phyloP scores from a whole-genome alignment of 208 protist genomes.

The Trichomonas tenax region DNA sequence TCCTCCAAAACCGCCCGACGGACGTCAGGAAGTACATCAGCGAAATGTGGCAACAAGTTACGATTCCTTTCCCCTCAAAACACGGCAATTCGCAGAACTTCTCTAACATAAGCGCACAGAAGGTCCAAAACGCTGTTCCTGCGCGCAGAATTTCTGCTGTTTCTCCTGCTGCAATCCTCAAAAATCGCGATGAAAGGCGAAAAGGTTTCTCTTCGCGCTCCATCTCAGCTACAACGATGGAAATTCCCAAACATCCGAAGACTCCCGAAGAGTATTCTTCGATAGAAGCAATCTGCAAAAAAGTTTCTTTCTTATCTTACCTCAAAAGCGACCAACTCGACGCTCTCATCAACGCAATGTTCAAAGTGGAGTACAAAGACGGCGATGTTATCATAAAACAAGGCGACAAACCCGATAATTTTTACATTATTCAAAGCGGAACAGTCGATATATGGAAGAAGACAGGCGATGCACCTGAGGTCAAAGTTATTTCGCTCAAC shows the following conservation, averaged over 20 bases:
- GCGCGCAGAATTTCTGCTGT: neutral
- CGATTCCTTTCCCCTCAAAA: neutral
- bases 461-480: neutral
- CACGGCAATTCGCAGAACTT: no score
- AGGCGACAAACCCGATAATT: slow-evolving; percentile 50
- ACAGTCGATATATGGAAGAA: slow-evolving; percentile 24
- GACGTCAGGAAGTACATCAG: neutral
- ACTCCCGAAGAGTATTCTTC: neutral
- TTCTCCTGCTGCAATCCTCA: neutral
- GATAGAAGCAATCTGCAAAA: neutral
- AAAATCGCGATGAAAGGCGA: neutral
- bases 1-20: neutral
- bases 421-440: slow-evolving; percentile 43
- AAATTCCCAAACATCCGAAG: neutral
- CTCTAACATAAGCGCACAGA: neutral
- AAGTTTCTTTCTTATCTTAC: neutral
- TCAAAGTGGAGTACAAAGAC: neutral
- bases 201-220: neutral
- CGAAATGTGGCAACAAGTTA: neutral
- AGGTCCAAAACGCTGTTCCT: neutral
- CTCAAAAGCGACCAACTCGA: neutral
- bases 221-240: neutral
- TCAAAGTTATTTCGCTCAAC: neutral
- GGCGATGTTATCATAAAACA: slow-evolving; percentile 30
- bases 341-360: neutral